Conservation (phyloP, 1,284 basidiomycete genomes). For the Erythrobasidium hasegawianum region DNA sequence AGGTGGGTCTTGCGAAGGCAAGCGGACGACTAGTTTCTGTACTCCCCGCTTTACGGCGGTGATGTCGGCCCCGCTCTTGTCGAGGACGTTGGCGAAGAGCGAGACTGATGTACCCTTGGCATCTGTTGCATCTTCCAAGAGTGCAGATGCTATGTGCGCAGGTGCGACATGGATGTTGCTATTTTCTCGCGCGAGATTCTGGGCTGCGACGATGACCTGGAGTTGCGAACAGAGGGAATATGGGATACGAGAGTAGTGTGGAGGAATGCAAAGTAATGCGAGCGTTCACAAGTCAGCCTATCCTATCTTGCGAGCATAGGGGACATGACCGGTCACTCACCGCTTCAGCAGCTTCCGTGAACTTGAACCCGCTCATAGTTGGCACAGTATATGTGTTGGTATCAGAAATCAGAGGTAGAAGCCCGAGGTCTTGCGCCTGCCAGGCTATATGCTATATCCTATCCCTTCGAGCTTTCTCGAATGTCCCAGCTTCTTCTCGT, state of each 20-base stretch:
- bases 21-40: conserved; percentile 45
- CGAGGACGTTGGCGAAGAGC: conserved; percentile 36
- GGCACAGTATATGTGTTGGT: neutral
- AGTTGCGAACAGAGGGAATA: neutral
- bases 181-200: conserved; percentile 33
- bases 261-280: too few species aligned
- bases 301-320: conserved; percentile 10
- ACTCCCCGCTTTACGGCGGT: conserved; percentile 41
- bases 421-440: neutral
- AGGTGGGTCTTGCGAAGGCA: conserved; percentile 77
- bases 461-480: too few species aligned
- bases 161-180: conserved; percentile 52
- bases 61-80: conserved; percentile 44
- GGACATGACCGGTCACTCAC: conserved; percentile 1
- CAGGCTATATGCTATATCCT: neutral
- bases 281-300: too few species aligned
- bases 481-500: too few species aligned
- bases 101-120: conserved; percentile 49
- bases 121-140: conserved; percentile 62
- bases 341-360: conserved; percentile 28
- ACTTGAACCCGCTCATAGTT: conserved; percentile 9
- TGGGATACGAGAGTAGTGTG: too few species aligned
- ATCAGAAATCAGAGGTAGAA: neutral
- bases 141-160: conserved; percentile 68
- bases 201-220: conserved; percentile 17